Percentiles rank a stretch among this genome's conserved stretches.
Conservation (phyloP, 176 grass and related monocot species). For the Paspalum notatum region DNA sequence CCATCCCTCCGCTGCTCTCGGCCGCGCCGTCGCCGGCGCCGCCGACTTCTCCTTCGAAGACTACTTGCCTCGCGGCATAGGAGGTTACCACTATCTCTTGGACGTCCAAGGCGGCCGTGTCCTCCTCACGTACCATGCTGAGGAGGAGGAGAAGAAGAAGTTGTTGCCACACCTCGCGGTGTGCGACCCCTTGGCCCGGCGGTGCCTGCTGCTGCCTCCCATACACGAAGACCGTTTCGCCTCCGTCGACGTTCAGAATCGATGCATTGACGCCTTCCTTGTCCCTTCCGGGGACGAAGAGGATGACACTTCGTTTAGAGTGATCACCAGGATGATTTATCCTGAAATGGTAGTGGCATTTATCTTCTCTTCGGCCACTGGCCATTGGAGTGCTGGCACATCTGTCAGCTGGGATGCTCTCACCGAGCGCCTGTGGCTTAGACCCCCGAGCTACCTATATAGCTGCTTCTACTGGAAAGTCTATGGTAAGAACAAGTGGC, state of each 20-base stretch:
- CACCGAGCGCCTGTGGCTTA: not conserved
- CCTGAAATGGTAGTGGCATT: not conserved
- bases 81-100: not conserved
- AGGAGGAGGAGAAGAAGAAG: too few species aligned
- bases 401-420: not conserved
- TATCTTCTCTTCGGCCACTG: not conserved
- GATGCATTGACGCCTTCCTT: not conserved
- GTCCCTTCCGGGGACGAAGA: not conserved
- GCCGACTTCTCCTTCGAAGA: constrained; percentile 28
- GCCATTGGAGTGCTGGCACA: not conserved
- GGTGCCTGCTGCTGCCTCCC: constrained; percentile 7
- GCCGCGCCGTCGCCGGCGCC: not conserved
- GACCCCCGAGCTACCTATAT: too few species aligned
- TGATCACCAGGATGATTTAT: not conserved
- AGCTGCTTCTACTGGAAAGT: not conserved
- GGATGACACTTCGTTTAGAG: constrained; percentile 8
- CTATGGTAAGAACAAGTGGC: not conserved
- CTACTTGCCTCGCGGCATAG: not conserved
- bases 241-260: not conserved
- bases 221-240: not conserved
- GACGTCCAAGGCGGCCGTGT: not conserved
- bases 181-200: constrained; percentile 26
- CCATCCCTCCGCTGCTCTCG: constrained; percentile 7
- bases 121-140: not conserved
- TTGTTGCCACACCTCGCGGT: not conserved